phyloP scores from a whole-genome alignment of 2,329 filamentous ascomycete species.

The Colletotrichum orchidophilum region DNA sequence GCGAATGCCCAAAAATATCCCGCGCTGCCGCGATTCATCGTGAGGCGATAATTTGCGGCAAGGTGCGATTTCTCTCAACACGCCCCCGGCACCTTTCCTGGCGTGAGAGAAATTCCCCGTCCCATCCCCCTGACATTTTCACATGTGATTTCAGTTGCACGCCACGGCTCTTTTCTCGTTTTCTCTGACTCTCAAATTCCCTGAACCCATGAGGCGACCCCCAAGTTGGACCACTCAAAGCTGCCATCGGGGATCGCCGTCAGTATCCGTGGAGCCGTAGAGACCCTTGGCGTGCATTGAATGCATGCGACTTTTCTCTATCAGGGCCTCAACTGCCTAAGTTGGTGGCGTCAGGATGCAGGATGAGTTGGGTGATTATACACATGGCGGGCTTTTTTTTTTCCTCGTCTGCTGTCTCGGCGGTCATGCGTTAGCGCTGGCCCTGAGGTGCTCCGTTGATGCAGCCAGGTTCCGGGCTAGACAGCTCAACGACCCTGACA shows the following conservation, averaged over 20 bases:
- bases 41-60: slow-evolving; percentile 21
- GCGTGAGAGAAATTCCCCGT: neutral
- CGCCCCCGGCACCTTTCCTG: neutral
- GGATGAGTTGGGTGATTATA: slow-evolving; percentile 11
- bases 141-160: slow-evolving; percentile 33
- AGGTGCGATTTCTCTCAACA: neutral
- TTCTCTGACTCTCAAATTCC: slow-evolving; percentile 14
- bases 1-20: neutral
- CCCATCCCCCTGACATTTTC: slow-evolving; percentile 6
- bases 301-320: slow-evolving; percentile 27
- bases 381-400: neutral
- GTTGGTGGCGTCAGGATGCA: slow-evolving; percentile 12
- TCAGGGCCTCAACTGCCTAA: neutral
- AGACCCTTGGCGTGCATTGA: slow-evolving; percentile 17
- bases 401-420: neutral
- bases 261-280: slow-evolving; percentile 22
- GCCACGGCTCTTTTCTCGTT: slow-evolving; percentile 31
- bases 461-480: neutral
- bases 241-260: slow-evolving; percentile 25
- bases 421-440: neutral
- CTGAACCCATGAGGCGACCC: slow-evolving; percentile 21
- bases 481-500: slow-evolving; percentile 28
- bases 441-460: neutral
- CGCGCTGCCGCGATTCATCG: neutral
- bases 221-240: slow-evolving; percentile 22